phyloP scores from a whole-genome alignment of 441 rosid genomes.

The Erodium texanum region DNA sequence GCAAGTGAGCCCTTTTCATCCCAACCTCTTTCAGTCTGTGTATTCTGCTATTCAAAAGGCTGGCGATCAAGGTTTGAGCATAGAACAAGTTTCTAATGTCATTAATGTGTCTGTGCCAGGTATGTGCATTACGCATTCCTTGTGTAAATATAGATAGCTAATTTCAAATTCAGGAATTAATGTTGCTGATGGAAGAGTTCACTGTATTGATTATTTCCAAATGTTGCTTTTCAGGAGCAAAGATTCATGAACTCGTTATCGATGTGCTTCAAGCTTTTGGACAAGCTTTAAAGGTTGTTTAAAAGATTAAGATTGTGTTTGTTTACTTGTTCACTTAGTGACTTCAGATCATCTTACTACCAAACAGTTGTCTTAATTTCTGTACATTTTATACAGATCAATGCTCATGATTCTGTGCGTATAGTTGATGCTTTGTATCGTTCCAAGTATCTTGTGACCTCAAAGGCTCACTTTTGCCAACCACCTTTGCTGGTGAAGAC shows the following conservation, averaged over 20 bases:
- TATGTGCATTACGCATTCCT: slow-evolving; percentile 14
- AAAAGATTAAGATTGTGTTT: too few relatives aligned
- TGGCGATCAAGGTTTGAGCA: slow-evolving; percentile 85
- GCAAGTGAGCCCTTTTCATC: slow-evolving; percentile 29
- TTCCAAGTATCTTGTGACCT: slow-evolving; percentile 69
- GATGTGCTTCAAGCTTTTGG: slow-evolving; percentile 83
- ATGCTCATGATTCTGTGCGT: slow-evolving; percentile 51
- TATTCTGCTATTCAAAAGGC: slow-evolving; percentile 63
- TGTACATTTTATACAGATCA: slow-evolving; percentile 37
- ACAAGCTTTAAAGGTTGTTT: slow-evolving; percentile 56
- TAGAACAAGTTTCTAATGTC: slow-evolving; percentile 48
- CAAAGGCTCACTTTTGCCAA: slow-evolving; percentile 29
- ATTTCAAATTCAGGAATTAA: slow-evolving; percentile 8
- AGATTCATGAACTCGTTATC: slow-evolving; percentile 33
- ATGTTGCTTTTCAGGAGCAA: slow-evolving; percentile 42
- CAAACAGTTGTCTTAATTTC: slow-evolving; percentile 13
- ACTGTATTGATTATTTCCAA: slow-evolving; percentile 17
- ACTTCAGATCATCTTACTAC: neutral
- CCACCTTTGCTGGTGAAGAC: slow-evolving; percentile 27
- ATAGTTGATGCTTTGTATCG: slow-evolving; percentile 71
- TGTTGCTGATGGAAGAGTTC: slow-evolving; percentile 9
- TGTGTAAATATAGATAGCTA: neutral
- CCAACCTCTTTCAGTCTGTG: slow-evolving; percentile 43
- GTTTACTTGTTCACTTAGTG: neutral
- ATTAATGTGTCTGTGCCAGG: slow-evolving; percentile 31